A percentile compares a stretch with the other conserved stretches of the same genome.
phyloP scores from a whole-genome alignment of 73 alveolate species.

The Paraurostyla sp. region DNA sequence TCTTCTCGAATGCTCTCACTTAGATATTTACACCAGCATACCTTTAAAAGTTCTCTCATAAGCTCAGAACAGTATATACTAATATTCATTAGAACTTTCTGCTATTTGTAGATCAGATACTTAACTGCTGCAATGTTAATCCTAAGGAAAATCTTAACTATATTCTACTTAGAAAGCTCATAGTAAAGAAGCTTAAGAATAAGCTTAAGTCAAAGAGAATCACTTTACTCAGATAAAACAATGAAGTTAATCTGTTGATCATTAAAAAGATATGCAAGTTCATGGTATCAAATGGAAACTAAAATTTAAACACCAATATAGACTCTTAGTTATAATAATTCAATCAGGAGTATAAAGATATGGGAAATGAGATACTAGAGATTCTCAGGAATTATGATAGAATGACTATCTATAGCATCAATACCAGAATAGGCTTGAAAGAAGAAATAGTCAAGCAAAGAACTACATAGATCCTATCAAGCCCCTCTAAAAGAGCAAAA shows the following conservation, averaged over 20 bases:
- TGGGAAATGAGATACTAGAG: slow-evolving; percentile 4
- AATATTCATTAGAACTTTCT: slow-evolving; percentile 37
- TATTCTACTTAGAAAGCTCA: slow-evolving; percentile 21
- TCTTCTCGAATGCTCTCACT: not conserved
- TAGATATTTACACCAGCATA: slow-evolving; percentile 23
- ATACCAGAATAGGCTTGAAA: not conserved
- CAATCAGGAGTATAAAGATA: not conserved
- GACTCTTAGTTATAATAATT: not conserved
- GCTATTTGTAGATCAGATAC: slow-evolving; percentile 25
- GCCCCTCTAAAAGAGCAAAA: slow-evolving; percentile 42
- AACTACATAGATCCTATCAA: not conserved
- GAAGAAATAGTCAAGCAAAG: slow-evolving; percentile 1
- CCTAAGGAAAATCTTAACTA: slow-evolving; percentile 40
- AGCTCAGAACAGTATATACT: slow-evolving; percentile 36
- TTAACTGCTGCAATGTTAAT: slow-evolving; percentile 38
- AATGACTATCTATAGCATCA: not conserved
- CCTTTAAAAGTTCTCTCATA: slow-evolving; percentile 18
- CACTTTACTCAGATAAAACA: slow-evolving; percentile 37
- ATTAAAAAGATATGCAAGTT: slow-evolving; percentile 34
- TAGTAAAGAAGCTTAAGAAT: slow-evolving; percentile 34
- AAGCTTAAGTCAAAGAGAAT: slow-evolving; percentile 25
- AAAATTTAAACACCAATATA: not conserved
- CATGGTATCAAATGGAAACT: not conserved
- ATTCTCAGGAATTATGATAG: slow-evolving; percentile 19
- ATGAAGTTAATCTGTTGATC: slow-evolving; percentile 12